Evolutionary conservation across 768 basidiomycete genomes (phyloP).

Genomic region (Auricularia auricula-judae): DNA sequence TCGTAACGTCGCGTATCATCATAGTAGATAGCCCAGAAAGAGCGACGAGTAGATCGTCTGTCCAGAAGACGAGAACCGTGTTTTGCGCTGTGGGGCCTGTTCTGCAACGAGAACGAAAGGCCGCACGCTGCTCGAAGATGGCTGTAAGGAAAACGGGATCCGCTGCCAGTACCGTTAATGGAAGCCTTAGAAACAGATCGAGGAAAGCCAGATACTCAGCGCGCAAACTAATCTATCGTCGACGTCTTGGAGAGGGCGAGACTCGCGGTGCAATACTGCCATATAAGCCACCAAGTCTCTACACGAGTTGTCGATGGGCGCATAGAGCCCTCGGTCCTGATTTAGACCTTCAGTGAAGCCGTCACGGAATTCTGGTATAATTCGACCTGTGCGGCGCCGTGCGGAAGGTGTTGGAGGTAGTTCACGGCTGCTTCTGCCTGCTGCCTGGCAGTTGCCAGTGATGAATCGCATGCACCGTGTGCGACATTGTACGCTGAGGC

Average conservation of each 20-base stretch:
- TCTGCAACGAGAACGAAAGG: conserved; percentile 34
- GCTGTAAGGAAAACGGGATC: conserved; percentile 16
- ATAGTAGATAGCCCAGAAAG: conserved; percentile 32
- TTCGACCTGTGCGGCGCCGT: too few relatives aligned
- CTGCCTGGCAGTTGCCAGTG: too few relatives aligned
- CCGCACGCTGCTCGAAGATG: conserved; percentile 42
- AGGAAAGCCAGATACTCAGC: not conserved
- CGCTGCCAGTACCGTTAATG: not conserved
- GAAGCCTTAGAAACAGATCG: not conserved
- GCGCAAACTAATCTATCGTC: not conserved
- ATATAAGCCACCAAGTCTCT: not conserved
- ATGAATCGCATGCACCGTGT: too few relatives aligned
- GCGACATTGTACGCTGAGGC: too few relatives aligned
- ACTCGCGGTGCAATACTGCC: not conserved
- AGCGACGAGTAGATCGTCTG: conserved; percentile 47
- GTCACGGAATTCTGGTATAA: not conserved
- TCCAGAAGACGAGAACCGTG: conserved; percentile 48
- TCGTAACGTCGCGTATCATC: conserved; percentile 3
- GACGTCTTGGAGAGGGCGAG: too few relatives aligned
- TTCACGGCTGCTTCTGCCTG: too few relatives aligned
- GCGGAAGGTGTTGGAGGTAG: too few relatives aligned
- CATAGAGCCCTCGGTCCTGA: not conserved
- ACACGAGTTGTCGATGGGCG: not conserved
- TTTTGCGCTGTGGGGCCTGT: conserved; percentile 16
- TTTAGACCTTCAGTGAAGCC: not conserved